These are phyloP conservation scores for Euryodendron excelsum DNA, from an alignment of 148 eudicot genomes.

Conservation along the genomic window DNA sequence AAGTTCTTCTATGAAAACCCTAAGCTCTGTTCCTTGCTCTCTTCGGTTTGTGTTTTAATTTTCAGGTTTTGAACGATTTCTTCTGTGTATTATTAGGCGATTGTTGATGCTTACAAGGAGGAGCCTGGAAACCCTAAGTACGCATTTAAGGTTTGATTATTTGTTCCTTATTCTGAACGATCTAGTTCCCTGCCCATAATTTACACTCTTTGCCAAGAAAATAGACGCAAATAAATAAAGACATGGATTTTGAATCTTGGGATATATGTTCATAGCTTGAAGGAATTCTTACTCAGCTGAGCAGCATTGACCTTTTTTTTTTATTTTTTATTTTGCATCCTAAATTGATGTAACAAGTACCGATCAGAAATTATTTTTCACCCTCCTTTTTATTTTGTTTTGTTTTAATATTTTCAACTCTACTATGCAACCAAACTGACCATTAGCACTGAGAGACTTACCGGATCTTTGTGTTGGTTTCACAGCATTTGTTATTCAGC, in stretches of 20 bases:
- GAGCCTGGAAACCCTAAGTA: conserved; percentile 81
- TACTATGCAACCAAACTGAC: background rate
- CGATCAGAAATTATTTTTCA: background rate
- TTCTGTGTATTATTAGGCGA: conserved; percentile 42
- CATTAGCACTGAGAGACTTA: background rate
- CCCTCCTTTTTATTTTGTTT: background rate
- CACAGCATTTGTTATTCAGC: conserved; percentile 91
- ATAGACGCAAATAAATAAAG: background rate
- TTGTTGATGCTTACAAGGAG: conserved; percentile 92
- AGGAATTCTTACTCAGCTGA: background rate
- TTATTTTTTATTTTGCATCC: background rate
- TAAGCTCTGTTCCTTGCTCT: conserved; percentile 11
- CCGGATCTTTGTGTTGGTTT: conserved; percentile 25
- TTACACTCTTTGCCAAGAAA: background rate
- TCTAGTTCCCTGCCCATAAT: background rate
- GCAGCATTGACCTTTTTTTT: conserved; percentile 8
- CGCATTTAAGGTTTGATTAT: conserved; percentile 71
- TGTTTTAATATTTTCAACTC: background rate
- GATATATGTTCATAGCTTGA: background rate
- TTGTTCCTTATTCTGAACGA: background rate
- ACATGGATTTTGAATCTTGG: background rate
- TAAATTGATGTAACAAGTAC: background rate
- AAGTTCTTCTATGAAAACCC: background rate
- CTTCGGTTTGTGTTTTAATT: background rate
- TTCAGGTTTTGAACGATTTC: background rate